Percentiles rank a stretch among this genome's conserved stretches.
Evolutionary conservation across 148 eudicot species (phyloP).

Genomic region (Pharnaceum exiguum): DNA sequence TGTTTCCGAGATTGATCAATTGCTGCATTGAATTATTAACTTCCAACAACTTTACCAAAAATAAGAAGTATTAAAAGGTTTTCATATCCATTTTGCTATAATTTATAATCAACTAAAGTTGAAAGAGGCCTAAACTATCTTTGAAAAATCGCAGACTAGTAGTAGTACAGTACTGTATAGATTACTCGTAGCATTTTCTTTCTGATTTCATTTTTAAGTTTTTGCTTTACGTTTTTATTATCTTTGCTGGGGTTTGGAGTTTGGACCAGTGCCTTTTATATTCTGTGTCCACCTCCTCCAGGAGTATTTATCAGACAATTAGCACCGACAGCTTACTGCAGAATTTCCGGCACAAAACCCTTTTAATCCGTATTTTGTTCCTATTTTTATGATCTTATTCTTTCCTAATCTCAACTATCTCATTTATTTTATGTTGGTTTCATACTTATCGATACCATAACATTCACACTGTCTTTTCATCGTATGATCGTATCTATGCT

Average conservation of each 20-base stretch:
- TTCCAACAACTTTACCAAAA: too few species aligned
- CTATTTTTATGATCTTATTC: conserved; percentile 4
- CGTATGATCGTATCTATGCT: background rate
- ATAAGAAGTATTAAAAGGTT: too few species aligned
- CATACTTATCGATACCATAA: background rate
- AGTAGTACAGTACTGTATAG: too few species aligned
- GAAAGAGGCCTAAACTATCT: background rate
- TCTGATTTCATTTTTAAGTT: too few species aligned
- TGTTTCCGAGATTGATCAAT: too few species aligned
- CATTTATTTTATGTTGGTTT: background rate
- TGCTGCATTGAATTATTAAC: too few species aligned
- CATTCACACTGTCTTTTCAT: background rate
- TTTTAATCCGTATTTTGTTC: conserved; percentile 27
- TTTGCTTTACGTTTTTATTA: too few species aligned
- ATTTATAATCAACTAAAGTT: too few species aligned
- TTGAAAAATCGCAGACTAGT: too few species aligned
- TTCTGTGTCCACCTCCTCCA: conserved; percentile 15
- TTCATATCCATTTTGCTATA: too few species aligned
- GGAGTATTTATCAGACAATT: conserved; percentile 35
- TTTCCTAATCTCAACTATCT: background rate
- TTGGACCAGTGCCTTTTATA: conserved; percentile 9
- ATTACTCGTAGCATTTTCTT: conserved; percentile 12
- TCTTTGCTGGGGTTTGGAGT: background rate
- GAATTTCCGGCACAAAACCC: conserved; percentile 26
- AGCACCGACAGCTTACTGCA: conserved; percentile 37